A percentile compares a stretch with the other conserved stretches of the same genome.
These are phyloP conservation scores for Juglanconis sp. DNA, from an alignment of 2,329 filamentous ascomycete genomes.

Conservation along the genomic window DNA sequence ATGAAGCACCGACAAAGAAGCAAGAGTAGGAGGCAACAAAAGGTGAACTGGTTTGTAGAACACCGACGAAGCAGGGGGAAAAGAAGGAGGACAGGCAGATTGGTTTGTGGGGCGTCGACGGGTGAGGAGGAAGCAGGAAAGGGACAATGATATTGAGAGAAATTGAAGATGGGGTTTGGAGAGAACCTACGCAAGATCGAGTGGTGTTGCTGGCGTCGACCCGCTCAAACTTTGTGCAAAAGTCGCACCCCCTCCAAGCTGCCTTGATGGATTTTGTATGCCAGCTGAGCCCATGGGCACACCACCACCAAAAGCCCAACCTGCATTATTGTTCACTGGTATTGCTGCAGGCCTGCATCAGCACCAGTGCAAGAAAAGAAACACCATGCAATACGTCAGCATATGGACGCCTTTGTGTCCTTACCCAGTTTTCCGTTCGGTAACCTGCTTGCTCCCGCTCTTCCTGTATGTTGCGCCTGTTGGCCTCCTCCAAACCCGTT, in stretches of 20 bases:
- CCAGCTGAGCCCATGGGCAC: constrained; percentile 56
- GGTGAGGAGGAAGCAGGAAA: too few species aligned
- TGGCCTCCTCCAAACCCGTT: constrained; percentile 58
- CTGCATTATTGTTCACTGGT: constrained; percentile 48
- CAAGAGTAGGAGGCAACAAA: neutral
- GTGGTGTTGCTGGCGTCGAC: constrained; percentile 58
- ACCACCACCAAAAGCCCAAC: constrained; percentile 62
- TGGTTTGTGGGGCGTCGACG: too few species aligned
- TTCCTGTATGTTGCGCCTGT: constrained; percentile 53
- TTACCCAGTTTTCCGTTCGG: constrained; percentile 65
- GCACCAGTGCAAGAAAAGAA: constrained; percentile 11
- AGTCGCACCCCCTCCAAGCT: constrained; percentile 58
- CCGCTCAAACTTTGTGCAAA: constrained; percentile 65
- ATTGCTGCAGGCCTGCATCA: constrained; percentile 15
- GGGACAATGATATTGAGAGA: neutral
- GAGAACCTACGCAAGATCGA: constrained; percentile 63
- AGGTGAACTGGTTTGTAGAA: neutral
- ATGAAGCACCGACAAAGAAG: neutral
- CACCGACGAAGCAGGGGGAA: neutral
- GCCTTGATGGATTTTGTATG: constrained; percentile 50
- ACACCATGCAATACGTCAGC: neutral
- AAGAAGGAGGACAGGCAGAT: neutral
- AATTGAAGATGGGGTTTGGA: constrained; percentile 4
- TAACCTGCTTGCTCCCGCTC: constrained; percentile 56
- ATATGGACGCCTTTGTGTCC: constrained; percentile 20